These are phyloP conservation scores for Colletotrichum sp. DNA, from an alignment of 2,329 filamentous ascomycete genomes.

Conservation along the genomic window DNA sequence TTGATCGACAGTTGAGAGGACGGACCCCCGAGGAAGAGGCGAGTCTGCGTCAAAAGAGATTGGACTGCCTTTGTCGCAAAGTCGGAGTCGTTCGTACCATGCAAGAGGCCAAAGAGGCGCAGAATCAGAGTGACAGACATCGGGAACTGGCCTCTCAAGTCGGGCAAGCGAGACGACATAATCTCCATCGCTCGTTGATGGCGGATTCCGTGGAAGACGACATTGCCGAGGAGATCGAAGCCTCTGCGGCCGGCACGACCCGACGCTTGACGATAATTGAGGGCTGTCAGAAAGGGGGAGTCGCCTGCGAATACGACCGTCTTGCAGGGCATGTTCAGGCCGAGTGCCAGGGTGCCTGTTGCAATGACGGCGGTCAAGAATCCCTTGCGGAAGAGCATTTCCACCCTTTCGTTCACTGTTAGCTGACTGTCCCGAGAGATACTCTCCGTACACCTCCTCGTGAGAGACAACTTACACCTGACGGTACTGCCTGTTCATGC, in stretches of 20 bases:
- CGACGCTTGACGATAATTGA: conserved; percentile 79
- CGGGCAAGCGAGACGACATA: conserved; percentile 75
- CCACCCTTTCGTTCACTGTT: conserved; percentile 50
- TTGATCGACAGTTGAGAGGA: conserved; percentile 72
- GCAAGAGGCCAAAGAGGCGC: conserved; percentile 69
- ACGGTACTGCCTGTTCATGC: conserved; percentile 79
- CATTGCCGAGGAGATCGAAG: conserved; percentile 81
- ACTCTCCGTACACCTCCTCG: too few relatives aligned
- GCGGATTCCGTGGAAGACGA: conserved; percentile 75
- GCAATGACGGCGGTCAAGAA: conserved; percentile 75
- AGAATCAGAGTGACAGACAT: conserved; percentile 77
- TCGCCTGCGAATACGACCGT: conserved; percentile 81
- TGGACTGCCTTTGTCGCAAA: conserved; percentile 69
- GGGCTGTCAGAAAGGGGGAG: conserved; percentile 73
- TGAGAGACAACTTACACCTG: conserved; percentile 54
- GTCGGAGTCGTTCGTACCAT: conserved; percentile 67
- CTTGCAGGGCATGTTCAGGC: conserved; percentile 86
- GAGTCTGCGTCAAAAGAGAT: conserved; percentile 71
- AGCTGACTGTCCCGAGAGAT: neutral
- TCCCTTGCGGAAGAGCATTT: conserved; percentile 76
- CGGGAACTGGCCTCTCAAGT: conserved; percentile 79
- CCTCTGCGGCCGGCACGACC: conserved; percentile 81
- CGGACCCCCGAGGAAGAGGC: conserved; percentile 73
- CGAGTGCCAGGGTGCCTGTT: conserved; percentile 77
- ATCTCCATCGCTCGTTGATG: conserved; percentile 68